phyloP scores from a whole-genome alignment of 768 basidiomycete species.

The Mycena polygramma region DNA sequence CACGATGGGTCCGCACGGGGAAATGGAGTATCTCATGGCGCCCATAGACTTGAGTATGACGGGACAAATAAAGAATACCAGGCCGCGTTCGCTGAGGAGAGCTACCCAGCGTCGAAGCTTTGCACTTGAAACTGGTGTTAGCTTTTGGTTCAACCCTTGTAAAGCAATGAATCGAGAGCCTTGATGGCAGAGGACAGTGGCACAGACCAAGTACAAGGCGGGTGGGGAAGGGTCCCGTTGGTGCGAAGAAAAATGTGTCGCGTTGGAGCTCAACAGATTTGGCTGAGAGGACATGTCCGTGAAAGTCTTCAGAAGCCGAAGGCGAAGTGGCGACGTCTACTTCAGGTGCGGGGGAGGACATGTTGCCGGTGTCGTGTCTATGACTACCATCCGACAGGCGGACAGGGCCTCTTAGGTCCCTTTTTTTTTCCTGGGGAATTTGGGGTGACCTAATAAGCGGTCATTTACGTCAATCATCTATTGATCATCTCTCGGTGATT shows the following conservation, averaged over 20 bases:
- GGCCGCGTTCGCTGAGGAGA: neutral
- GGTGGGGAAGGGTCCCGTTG: neutral
- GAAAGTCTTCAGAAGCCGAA: too few species aligned
- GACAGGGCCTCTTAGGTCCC: too few species aligned
- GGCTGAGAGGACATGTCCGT: neutral
- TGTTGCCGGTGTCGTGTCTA: too few species aligned
- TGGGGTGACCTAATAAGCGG: too few species aligned
- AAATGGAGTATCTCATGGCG: conserved; percentile 14
- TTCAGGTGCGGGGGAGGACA: too few species aligned
- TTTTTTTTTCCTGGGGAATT: too few species aligned
- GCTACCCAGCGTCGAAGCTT: conserved; percentile 12
- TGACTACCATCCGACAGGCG: too few species aligned
- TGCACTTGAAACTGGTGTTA: conserved; percentile 12
- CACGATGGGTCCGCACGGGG: conserved; percentile 5
- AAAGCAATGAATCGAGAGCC: neutral
- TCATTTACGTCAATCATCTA: too few species aligned
- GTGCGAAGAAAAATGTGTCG: conserved; percentile 20
- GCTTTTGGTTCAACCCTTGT: conserved; percentile 18
- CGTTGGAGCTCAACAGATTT: conserved; percentile 17
- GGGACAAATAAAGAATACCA: conserved; percentile 16
- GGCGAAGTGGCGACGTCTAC: too few species aligned
- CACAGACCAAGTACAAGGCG: conserved; percentile 12
- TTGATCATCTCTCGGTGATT: too few species aligned
- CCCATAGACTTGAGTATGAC: conserved; percentile 1
- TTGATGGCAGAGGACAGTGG: neutral